Evolutionary conservation across 1,139 yeast genomes (phyloP).

Genomic region (Saccharomycopsis hybrid): DNA sequence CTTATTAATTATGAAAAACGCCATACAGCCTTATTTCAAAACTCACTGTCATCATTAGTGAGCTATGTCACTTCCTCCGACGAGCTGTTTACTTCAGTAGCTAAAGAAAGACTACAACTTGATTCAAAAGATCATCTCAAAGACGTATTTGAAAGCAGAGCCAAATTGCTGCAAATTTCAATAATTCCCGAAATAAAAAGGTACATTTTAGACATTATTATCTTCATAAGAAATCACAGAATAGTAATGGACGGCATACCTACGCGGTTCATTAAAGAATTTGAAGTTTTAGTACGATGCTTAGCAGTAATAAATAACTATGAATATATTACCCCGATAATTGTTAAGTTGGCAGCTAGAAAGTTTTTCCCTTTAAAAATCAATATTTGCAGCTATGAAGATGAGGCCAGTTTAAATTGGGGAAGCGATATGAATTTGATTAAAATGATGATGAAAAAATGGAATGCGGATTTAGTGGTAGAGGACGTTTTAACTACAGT

Average conservation of each 20-base stretch:
- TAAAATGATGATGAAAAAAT: slow-evolving; percentile 34
- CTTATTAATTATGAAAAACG: slow-evolving; percentile 16
- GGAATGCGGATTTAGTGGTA: slow-evolving; percentile 41
- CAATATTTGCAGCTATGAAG: slow-evolving; percentile 32
- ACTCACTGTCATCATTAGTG: not conserved
- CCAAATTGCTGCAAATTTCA: slow-evolving; percentile 26
- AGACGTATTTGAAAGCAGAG: slow-evolving; percentile 18
- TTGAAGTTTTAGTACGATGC: slow-evolving; percentile 34
- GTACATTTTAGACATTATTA: slow-evolving; percentile 48
- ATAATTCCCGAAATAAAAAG: slow-evolving; percentile 42
- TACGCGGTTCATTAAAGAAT: slow-evolving; percentile 37
- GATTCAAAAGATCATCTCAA: no score
- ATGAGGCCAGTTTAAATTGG: slow-evolving; percentile 45
- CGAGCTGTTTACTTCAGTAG: no score
- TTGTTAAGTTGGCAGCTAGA: slow-evolving; percentile 42
- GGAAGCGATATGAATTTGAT: slow-evolving; percentile 44
- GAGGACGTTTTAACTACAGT: slow-evolving; percentile 44
- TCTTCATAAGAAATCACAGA: slow-evolving; percentile 45
- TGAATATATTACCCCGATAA: slow-evolving; percentile 42
- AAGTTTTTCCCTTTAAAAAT: slow-evolving; percentile 42
- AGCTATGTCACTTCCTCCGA: not conserved
- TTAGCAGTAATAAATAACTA: slow-evolving; percentile 37
- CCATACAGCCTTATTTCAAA: no score
- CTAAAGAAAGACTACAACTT: no score
- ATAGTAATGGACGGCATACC: slow-evolving; percentile 45